Conservation (phyloP, 2,329 filamentous ascomycete genomes). For the Podosphaera fusca region DNA sequence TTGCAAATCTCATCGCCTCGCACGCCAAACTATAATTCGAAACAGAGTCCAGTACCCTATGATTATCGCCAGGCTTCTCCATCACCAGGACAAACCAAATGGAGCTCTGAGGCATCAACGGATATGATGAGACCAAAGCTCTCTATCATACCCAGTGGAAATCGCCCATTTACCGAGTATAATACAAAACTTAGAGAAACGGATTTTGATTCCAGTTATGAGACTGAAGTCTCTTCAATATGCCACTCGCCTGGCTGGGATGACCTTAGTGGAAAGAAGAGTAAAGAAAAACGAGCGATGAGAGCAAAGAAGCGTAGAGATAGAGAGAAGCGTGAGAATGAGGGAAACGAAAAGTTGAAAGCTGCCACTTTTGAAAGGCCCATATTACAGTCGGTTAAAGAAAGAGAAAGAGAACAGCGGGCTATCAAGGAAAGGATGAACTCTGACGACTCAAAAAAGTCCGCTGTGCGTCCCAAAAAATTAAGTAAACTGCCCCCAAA, state of each 20-base stretch:
- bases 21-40: no score
- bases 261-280: slow-evolving; percentile 25
- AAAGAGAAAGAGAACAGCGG: slow-evolving; percentile 6
- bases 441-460: slow-evolving; percentile 8
- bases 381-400: no score
- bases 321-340: slow-evolving; percentile 21
- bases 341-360: slow-evolving; percentile 6
- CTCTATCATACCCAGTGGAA: no score
- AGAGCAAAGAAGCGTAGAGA: slow-evolving; percentile 19
- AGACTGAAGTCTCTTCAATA: slow-evolving; percentile 19
- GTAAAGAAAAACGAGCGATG: slow-evolving; percentile 20
- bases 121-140: no score
- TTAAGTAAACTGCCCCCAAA: slow-evolving; percentile 11
- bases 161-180: no score
- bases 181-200: no score
- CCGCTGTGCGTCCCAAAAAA: slow-evolving; percentile 3
- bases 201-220: slow-evolving; percentile 2
- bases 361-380: slow-evolving; percentile 3
- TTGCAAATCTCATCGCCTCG: no score
- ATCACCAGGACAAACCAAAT: no score
- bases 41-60: no score
- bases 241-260: slow-evolving; percentile 42
- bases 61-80: no score
- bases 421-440: slow-evolving; percentile 19
- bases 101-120: no score